phyloP scores from a whole-genome alignment of 2,329 filamentous ascomycete genomes.

The Emergomyces orientalis region DNA sequence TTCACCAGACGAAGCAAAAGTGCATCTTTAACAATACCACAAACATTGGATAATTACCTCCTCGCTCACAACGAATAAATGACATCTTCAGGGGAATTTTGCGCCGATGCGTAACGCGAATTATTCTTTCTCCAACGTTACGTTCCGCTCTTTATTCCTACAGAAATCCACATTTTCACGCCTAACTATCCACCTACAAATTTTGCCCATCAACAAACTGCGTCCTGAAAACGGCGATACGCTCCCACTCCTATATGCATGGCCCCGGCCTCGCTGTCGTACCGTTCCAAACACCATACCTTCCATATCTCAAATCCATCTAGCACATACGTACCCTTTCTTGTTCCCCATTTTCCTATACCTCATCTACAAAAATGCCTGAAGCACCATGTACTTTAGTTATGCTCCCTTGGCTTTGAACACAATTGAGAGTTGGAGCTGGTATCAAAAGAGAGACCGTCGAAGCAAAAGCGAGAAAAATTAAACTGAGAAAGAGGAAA shows the following conservation, averaged over 20 bases:
- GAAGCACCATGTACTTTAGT: no score
- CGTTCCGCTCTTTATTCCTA: background rate
- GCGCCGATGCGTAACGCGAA: background rate
- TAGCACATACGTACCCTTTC: background rate
- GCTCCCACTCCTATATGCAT: no score
- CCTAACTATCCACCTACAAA: background rate
- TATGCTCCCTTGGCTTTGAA: no score
- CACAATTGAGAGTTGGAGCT: no score
- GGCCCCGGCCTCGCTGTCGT: background rate
- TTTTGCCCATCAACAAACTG: background rate
- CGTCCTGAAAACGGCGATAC: background rate
- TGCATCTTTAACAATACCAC: background rate
- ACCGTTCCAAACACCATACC: background rate
- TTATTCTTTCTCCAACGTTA: background rate
- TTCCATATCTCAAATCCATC: background rate
- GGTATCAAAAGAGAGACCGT: no score
- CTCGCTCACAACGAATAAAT: background rate
- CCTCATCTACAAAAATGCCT: no score
- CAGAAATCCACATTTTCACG: background rate
- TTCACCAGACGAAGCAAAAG: background rate
- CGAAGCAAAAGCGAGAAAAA: no score
- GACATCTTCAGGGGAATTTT: background rate
- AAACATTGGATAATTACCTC: background rate
- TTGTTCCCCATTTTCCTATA: background rate
- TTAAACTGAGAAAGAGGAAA: background rate